These are phyloP conservation scores for Candida pseudoviswanathii DNA, from an alignment of 1,139 yeast species.

Conservation along the genomic window DNA sequence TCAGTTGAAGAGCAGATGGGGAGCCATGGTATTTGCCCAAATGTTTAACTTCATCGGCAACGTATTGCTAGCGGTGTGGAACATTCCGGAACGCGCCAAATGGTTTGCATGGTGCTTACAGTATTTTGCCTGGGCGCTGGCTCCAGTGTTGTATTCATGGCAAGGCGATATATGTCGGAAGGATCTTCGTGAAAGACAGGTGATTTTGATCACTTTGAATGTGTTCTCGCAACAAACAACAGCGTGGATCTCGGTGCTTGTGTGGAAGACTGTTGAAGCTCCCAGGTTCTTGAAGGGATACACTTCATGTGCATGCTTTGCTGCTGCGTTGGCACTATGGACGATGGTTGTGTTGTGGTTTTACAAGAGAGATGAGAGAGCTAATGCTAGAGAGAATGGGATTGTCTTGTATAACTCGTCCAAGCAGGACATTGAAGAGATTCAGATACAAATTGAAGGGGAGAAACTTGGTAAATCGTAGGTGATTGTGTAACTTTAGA, in stretches of 20 bases:
- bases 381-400: conserved; percentile 53
- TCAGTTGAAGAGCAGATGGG: conserved; percentile 55
- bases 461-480: background rate
- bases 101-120: conserved; percentile 53
- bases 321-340: conserved; percentile 54
- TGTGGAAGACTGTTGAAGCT: conserved; percentile 49
- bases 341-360: conserved; percentile 55
- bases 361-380: conserved; percentile 60
- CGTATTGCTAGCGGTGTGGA: conserved; percentile 48
- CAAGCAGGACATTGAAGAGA: conserved; percentile 8
- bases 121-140: conserved; percentile 54
- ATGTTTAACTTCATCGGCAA: conserved; percentile 43
- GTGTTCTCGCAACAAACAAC: conserved; percentile 46
- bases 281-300: conserved; percentile 44
- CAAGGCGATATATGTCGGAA: conserved; percentile 48
- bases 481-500: too few species aligned
- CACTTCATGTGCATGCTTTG: conserved; percentile 54
- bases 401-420: conserved; percentile 49
- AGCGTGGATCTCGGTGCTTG: conserved; percentile 48
- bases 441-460: background rate
- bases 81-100: conserved; percentile 45
- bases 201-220: conserved; percentile 46
- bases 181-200: conserved; percentile 46
- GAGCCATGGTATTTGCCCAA: conserved; percentile 58
- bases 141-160: conserved; percentile 51